Evolutionary conservation across 805 yeast species (phyloP), one percentile per base, ranked within the genome.

Genomic region (Pichia scutulata): DNA sequence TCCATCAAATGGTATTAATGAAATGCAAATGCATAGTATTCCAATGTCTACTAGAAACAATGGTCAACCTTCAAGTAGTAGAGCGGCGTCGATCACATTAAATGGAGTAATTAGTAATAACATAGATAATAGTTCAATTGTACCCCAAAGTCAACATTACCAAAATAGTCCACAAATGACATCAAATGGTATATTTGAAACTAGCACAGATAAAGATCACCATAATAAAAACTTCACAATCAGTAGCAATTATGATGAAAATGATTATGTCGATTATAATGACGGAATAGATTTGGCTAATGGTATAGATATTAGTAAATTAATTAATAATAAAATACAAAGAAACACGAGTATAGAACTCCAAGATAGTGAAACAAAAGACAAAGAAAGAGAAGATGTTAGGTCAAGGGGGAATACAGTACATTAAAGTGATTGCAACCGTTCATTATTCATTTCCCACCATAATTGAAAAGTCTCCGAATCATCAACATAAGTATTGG

Each of bases 401-500:
- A 45, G 41, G 14, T 45, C 48, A 9, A 39, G 48, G 22, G 39
- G 16, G 2, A 28, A 18, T 41, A 46, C 48, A 3, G 10, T 39
- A 13, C 43, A 40, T 25, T 14, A 25, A 13, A 24, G 39, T 8
- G 19, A 39, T 16, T 21, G 28, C 22, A 63, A 46, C 49, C 76
- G 56, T 54, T 71, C 65, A 39, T 69, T 68, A 54, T 77, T 72
- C 44, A 73, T 60, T 49, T 64, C 62, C 72, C 76, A 74, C 84
- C 84, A 80, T 55, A 63, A 64, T 16, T 63, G 56, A 56, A 80
- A 80, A 7, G 82, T 76, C 1, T 63, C 69, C 0, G 81, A 71
- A 2, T 66, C 69, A 54, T 76, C 81, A 7, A 62, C 46, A 8
- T 59, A 57, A 19, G 58, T 55, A 19, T 39, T 7, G 7, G 61